Evolutionary conservation across 2,329 filamentous ascomycete genomes (phyloP), one percentile per base, ranked within the genome.

Genomic region (Tolypocladium ophioglossoides): DNA sequence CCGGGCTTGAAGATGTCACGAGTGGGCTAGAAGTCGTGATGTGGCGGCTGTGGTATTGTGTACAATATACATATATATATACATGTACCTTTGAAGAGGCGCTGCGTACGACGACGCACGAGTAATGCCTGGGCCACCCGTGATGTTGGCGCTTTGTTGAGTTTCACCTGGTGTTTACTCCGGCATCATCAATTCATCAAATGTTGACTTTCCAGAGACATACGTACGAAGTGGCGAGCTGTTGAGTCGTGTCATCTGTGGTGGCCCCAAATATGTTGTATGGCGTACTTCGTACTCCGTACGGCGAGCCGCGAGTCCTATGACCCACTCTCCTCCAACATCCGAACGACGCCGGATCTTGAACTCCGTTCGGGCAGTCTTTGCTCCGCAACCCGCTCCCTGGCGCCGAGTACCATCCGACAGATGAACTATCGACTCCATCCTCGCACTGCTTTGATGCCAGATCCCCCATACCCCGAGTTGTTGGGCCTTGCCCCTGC

Each of bases 1-100:
- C 67, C 68, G 0, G 68, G 69, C 12, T 50, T 71, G 49, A 60
- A 64, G 54, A 65, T 70, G 55, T 53, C 57, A 34, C 58, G 52
- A 24, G 55, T 60, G 27, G 56, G 55, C 35, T 57, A 53, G 34
- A 12, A n/a, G 41, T 47, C 16, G 27, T 16, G 11, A 24, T 44
- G 20, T 3, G 12, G 20, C 40, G 14, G 40, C 40, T 46, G 24
- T 18, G 22, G 22, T 30, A 4, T n/a, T 46, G 27, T 48, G 44
- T 20, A 20, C 27, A 12, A 20, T 32, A 40, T 30, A 30, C n/a
- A 18, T 24, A 24, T 27, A 18, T 46, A 46, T 47, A 47, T n/a
- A n/a, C n/a, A n/a, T n/a, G n/a, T 30, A 30, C 44, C 44, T 27
- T 20, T n/a, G 44, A 20, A 9, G 44, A 47, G 44, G 27, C 44